Percentiles rank a stretch among this genome's conserved stretches.
Conservation (phyloP, 257 asterid genomes). For the Galeopsis tetrahit region DNA sequence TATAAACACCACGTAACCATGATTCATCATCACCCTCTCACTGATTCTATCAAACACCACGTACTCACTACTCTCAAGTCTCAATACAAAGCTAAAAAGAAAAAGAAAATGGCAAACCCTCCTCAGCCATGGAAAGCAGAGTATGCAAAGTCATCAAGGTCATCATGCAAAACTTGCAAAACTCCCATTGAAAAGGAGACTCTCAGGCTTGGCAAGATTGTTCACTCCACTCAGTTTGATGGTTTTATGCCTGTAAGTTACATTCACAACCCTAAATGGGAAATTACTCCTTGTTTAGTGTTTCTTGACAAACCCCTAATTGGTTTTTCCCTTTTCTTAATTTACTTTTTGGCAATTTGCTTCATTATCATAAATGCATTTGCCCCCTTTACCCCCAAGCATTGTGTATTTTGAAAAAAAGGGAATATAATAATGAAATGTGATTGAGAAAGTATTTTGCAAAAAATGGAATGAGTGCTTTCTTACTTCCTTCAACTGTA, state of each 20-base stretch:
- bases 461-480: no score
- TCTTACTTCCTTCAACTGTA: constrained; percentile 7
- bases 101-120: constrained; percentile 71
- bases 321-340: neutral
- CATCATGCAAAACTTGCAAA: constrained; percentile 92
- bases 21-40: neutral
- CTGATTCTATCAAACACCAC: neutral
- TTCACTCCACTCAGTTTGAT: constrained; percentile 84
- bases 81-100: neutral
- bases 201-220: constrained; percentile 94
- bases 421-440: no score
- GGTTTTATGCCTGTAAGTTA: constrained; percentile 85
- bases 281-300: neutral
- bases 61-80: neutral
- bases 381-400: neutral
- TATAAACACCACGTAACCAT: neutral
- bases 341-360: constrained; percentile 10
- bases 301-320: constrained; percentile 32
- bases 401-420: no score
- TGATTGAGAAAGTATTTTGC: no score
- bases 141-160: constrained; percentile 90
- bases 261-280: neutral
- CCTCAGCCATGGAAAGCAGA: constrained; percentile 92
- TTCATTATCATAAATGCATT: neutral
- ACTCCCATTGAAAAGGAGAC: constrained; percentile 61